A percentile compares a stretch with the other conserved stretches of the same genome.
Evolutionary conservation across 371 early-diverging fungal species (phyloP).

Genomic region (Cokeromyces recurvatus): DNA sequence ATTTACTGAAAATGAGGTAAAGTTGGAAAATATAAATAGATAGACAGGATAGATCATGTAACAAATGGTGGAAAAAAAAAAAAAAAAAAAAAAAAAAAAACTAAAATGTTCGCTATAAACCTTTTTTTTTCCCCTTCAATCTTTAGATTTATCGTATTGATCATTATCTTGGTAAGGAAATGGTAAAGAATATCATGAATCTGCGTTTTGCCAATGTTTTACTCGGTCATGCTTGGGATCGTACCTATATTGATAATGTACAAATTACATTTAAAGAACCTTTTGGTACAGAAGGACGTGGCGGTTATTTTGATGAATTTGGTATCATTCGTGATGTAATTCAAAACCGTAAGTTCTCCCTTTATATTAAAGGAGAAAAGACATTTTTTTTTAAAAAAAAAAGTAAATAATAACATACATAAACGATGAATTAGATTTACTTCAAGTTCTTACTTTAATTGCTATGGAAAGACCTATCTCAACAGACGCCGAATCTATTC

Average conservation of each 20-base stretch:
- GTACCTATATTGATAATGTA: conserved; percentile 86
- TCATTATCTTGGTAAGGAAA: conserved; percentile 98
- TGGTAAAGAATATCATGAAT: conserved; percentile 97
- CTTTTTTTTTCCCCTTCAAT: no score
- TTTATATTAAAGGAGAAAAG: background rate
- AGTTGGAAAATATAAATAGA: no score
- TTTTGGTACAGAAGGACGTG: conserved; percentile 97
- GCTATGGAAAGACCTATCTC: conserved; percentile 91
- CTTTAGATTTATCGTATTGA: conserved; percentile 93
- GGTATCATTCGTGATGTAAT: conserved; percentile 99
- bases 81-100: no score
- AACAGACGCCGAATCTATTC: conserved; percentile 84
- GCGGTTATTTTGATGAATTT: conserved; percentile 99
- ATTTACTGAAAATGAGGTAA: conserved; percentile 79
- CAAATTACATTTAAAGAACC: conserved; percentile 98
- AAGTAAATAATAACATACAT: background rate
- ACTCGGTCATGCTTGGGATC: conserved; percentile 91
- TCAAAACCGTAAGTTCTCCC: conserved; percentile 81
- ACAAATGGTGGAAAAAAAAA: no score
- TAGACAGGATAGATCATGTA: no score
- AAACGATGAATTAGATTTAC: conserved; percentile 65
- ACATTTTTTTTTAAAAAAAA: background rate
- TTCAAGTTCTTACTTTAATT: conserved; percentile 88
- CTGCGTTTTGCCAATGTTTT: conserved; percentile 93
- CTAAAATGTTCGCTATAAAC: no score